These are phyloP conservation scores for Elasticomyces elasticus DNA, from an alignment of 495 filamentous ascomycete species.

Conservation along the genomic window DNA sequence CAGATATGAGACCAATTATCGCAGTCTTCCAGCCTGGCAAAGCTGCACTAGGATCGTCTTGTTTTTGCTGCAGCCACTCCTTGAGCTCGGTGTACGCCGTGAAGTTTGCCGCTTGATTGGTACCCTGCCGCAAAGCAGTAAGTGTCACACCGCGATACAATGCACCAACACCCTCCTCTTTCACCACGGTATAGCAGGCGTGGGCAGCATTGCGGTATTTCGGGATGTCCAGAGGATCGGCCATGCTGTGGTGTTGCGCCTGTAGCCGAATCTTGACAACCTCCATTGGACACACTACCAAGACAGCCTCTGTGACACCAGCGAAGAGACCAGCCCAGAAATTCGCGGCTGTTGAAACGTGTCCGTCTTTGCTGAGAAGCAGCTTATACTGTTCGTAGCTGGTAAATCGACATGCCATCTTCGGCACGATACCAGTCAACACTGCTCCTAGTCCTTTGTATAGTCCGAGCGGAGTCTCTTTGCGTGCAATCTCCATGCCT, in stretches of 20 bases:
- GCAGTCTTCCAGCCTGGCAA: conserved; percentile 86
- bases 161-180: conserved; percentile 78
- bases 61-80: conserved; percentile 57
- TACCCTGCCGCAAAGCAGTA: conserved; percentile 86
- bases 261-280: conserved; percentile 97
- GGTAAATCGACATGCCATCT: conserved; percentile 99
- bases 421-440: conserved; percentile 91
- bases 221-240: conserved; percentile 79
- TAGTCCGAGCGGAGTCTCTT: conserved; percentile 81
- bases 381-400: conserved; percentile 95
- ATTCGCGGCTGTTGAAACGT: conserved; percentile 61
- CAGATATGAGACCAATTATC: conserved; percentile 78
- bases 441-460: conserved; percentile 98
- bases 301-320: conserved; percentile 91
- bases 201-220: conserved; percentile 98
- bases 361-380: conserved; percentile 55
- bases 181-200: conserved; percentile 82
- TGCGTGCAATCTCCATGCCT: conserved; percentile 73
- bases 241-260: conserved; percentile 91
- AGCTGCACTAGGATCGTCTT: conserved; percentile 42
- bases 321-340: conserved; percentile 86
- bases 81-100: conserved; percentile 95
- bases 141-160: conserved; percentile 89
- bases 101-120: conserved; percentile 97
- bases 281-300: conserved; percentile 96